Conservation (phyloP, 805 yeast species). For the Barnettozyma populi region DNA sequence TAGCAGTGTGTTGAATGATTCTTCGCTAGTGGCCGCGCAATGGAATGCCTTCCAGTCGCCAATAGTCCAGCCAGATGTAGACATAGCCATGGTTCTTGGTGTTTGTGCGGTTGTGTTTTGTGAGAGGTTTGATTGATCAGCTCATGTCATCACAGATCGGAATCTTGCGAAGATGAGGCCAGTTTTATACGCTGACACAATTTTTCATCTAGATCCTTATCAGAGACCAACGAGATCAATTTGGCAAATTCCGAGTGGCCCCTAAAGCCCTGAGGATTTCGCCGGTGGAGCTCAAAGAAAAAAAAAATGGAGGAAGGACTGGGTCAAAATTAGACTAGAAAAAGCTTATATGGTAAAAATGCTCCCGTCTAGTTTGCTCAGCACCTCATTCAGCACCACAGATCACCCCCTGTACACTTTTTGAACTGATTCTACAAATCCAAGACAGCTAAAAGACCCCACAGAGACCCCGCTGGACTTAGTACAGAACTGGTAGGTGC, state of each 20-base stretch:
- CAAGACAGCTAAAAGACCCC: neutral
- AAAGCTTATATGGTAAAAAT: neutral
- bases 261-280: neutral
- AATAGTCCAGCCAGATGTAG: conserved; percentile 66
- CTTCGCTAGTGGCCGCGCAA: conserved; percentile 50
- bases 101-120: neutral
- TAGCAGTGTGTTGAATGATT: conserved; percentile 47
- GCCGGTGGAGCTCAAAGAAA: neutral
- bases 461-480: neutral
- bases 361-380: too few relatives aligned
- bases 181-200: neutral
- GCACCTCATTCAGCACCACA: neutral
- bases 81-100: neutral
- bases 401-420: too few relatives aligned
- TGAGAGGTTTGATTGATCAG: neutral
- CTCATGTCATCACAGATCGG: neutral
- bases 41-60: conserved; percentile 75
- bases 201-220: neutral
- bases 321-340: neutral
- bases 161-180: neutral
- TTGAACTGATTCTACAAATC: too few relatives aligned
- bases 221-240: neutral
- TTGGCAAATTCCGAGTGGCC: neutral
- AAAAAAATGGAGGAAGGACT: neutral
- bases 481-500: neutral